Evolutionary conservation across 108 stramenopile genomes (phyloP).

Genomic region (Schizochytrium sp.): DNA sequence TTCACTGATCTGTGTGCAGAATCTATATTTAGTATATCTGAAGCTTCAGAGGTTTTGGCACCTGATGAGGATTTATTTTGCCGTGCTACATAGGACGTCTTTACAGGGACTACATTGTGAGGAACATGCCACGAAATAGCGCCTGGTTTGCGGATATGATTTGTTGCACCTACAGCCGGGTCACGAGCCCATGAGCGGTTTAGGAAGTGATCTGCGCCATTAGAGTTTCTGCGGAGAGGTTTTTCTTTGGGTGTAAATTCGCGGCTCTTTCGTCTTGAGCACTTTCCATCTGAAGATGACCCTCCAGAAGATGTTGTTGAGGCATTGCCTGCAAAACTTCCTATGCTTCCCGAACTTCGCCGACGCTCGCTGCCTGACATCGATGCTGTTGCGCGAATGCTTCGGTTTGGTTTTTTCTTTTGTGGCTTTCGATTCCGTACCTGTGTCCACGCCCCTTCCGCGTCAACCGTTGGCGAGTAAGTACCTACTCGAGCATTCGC

Average conservation of each 20-base stretch:
- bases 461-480: neutral
- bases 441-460: constrained; percentile 5
- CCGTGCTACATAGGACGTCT: no score
- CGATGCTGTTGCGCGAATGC: neutral
- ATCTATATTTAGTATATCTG: no score
- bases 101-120: neutral
- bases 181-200: neutral
- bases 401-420: neutral
- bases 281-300: neutral
- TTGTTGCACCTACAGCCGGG: neutral
- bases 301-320: neutral
- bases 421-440: neutral
- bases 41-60: no score
- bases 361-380: neutral
- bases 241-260: neutral
- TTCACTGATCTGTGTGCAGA: no score
- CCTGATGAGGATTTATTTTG: no score
- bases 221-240: no score
- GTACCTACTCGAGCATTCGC: no score
- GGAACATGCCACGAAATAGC: constrained; percentile 23
- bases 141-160: constrained; percentile 4
- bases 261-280: neutral
- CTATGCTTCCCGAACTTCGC: neutral
- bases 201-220: no score
- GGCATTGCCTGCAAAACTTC: neutral